Conservation (phyloP, 768 basidiomycete genomes). For the Sarcodon sp. region DNA sequence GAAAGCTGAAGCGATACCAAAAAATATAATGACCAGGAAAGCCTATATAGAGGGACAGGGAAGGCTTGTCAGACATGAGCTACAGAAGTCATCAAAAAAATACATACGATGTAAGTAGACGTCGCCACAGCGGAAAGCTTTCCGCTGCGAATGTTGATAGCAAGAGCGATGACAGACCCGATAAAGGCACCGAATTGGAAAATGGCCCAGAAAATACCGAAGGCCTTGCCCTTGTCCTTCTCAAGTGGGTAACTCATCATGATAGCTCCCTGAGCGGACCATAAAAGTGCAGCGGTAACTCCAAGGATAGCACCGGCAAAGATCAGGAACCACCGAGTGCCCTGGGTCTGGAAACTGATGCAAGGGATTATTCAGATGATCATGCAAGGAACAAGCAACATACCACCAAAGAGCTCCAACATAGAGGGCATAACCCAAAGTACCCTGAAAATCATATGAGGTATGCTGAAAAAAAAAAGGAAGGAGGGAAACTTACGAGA, state of each 20-base stretch:
- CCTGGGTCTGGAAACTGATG: conserved; percentile 23
- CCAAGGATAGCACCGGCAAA: conserved; percentile 37
- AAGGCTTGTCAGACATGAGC: conserved; percentile 3
- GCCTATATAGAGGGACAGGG: conserved; percentile 11
- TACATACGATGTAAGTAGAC: conserved; percentile 24
- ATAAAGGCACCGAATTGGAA: conserved; percentile 31
- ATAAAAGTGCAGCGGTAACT: conserved; percentile 34
- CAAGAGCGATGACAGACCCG: conserved; percentile 29
- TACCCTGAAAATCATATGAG: conserved; percentile 10
- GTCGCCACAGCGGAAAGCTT: conserved; percentile 21
- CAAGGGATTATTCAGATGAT: conserved; percentile 4
- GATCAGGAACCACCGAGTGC: conserved; percentile 30
- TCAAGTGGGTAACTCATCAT: conserved; percentile 48
- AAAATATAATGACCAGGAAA: conserved; percentile 31
- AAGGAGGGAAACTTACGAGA: conserved; percentile 14
- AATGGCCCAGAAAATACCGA: conserved; percentile 40
- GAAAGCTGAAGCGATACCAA: conserved; percentile 22
- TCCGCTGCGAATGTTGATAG: conserved; percentile 23
- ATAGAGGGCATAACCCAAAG: conserved; percentile 38
- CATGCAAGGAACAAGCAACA: conserved; percentile 4
- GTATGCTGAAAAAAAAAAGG: not conserved
- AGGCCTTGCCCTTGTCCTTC: conserved; percentile 39
- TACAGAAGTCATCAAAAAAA: not conserved
- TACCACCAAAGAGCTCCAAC: conserved; percentile 33
- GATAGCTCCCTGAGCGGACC: conserved; percentile 38